A percentile compares a stretch with the other conserved stretches of the same genome.
These are phyloP conservation scores for Mortierella hygrophila DNA, from an alignment of 192 early-diverging fungal species.

Conservation along the genomic window DNA sequence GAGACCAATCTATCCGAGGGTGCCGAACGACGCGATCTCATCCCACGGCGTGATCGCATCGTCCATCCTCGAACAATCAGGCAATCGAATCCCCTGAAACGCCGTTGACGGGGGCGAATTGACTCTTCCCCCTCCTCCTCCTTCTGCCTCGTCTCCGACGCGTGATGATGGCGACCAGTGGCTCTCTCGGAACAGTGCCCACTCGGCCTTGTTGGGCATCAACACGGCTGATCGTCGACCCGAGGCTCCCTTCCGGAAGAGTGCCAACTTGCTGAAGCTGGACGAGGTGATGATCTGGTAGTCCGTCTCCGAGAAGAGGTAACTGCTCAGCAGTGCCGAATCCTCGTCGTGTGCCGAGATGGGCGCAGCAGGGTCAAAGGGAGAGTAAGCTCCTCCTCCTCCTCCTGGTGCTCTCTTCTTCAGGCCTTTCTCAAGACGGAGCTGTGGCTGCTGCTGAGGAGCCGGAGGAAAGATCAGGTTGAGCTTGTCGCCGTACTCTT, in stretches of 20 bases:
- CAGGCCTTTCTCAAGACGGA: neutral
- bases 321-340: neutral
- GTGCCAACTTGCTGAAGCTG: constrained; percentile 13
- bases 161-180: neutral
- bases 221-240: constrained; percentile 7
- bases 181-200: neutral
- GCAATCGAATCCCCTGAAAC: neutral
- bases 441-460: neutral
- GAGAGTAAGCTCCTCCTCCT: neutral
- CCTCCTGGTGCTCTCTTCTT: neutral
- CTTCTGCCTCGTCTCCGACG: too few species aligned
- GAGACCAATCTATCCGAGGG: constrained; percentile 6
- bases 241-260: constrained; percentile 5
- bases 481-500: neutral
- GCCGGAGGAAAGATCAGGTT: neutral
- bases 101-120: neutral
- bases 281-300: constrained; percentile 13
- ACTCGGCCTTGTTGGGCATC: constrained; percentile 12
- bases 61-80: constrained; percentile 13
- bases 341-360: neutral
- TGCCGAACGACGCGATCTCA: constrained; percentile 14
- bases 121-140: neutral
- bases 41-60: constrained; percentile 12
- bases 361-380: neutral
- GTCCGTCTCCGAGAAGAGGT: constrained; percentile 18